A percentile compares a stretch with the other conserved stretches of the same genome.
Evolutionary conservation across 208 protist species (phyloP).

Genomic region (Leptomonas pyrrhocoris): DNA sequence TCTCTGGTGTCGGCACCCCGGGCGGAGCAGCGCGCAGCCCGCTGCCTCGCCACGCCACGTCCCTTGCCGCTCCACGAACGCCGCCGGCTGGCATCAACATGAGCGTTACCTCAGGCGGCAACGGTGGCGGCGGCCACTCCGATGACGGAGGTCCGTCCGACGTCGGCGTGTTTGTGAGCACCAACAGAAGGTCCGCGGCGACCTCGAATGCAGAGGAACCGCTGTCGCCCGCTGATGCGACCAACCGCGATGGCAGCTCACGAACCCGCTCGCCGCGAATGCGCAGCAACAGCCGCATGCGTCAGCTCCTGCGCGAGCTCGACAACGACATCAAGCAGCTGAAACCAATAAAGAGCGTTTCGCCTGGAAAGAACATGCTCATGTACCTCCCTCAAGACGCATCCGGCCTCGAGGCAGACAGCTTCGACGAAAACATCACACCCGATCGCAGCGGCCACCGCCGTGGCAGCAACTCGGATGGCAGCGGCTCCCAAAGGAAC

Average conservation of each 20-base stretch:
- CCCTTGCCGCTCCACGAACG: neutral
- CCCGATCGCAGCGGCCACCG: neutral
- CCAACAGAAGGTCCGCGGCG: neutral
- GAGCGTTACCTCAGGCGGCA: neutral
- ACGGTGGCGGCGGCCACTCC: neutral
- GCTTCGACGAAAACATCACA: neutral
- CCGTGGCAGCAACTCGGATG: neutral
- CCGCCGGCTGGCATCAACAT: conserved; percentile 17
- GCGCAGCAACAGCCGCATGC: conserved; percentile 59
- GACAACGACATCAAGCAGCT: conserved; percentile 83
- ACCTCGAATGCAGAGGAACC: neutral
- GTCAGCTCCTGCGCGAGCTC: conserved; percentile 74
- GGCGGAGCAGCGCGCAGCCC: conserved; percentile 6
- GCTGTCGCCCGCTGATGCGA: neutral
- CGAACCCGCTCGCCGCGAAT: conserved; percentile 6
- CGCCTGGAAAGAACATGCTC: conserved; percentile 73
- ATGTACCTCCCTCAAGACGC: conserved; percentile 57
- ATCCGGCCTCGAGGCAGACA: conserved; percentile 3
- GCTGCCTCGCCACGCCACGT: neutral
- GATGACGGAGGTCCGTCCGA: conserved; percentile 11
- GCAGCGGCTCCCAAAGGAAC: neutral
- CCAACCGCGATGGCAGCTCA: neutral
- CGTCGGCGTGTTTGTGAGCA: conserved; percentile 7
- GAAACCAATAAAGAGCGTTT: conserved; percentile 75
- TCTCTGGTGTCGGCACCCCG: neutral